These are phyloP conservation scores for Crucibulum laeve DNA, from an alignment of 768 basidiomycete genomes.

Conservation along the genomic window DNA sequence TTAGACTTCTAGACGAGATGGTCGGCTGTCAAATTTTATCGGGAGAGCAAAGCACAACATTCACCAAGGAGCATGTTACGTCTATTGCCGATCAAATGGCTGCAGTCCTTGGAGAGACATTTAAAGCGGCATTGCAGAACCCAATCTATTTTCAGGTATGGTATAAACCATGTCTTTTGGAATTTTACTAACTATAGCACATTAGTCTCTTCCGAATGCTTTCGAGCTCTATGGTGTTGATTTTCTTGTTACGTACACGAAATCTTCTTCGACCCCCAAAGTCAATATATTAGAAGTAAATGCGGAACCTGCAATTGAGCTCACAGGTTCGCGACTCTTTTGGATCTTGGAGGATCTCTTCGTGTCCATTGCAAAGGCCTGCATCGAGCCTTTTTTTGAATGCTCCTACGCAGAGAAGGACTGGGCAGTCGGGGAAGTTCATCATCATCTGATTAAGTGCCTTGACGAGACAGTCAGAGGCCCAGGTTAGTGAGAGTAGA, in stretches of 20 bases:
- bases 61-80: constrained; percentile 27
- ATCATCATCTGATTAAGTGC: constrained; percentile 61
- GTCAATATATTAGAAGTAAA: constrained; percentile 89
- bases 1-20: constrained; percentile 79
- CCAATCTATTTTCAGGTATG: constrained; percentile 83
- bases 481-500: too few relatives aligned
- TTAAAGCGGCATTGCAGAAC: constrained; percentile 79
- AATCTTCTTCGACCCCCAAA: constrained; percentile 24
- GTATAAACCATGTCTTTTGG: not conserved
- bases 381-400: constrained; percentile 65
- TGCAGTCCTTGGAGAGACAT: constrained; percentile 70
- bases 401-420: constrained; percentile 1
- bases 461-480: constrained; percentile 51
- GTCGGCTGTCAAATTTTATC: constrained; percentile 56
- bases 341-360: constrained; percentile 85
- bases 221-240: constrained; percentile 97
- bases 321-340: constrained; percentile 79
- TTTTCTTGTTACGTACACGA: constrained; percentile 63
- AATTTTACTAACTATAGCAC: constrained; percentile 2
- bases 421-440: constrained; percentile 52
- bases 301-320: constrained; percentile 92
- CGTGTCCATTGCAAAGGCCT: constrained; percentile 58
- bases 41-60: constrained; percentile 11
- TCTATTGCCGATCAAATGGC: constrained; percentile 60
- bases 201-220: constrained; percentile 79